phyloP scores from a whole-genome alignment of 495 filamentous ascomycete genomes.

The Baudoinia panamericana region DNA sequence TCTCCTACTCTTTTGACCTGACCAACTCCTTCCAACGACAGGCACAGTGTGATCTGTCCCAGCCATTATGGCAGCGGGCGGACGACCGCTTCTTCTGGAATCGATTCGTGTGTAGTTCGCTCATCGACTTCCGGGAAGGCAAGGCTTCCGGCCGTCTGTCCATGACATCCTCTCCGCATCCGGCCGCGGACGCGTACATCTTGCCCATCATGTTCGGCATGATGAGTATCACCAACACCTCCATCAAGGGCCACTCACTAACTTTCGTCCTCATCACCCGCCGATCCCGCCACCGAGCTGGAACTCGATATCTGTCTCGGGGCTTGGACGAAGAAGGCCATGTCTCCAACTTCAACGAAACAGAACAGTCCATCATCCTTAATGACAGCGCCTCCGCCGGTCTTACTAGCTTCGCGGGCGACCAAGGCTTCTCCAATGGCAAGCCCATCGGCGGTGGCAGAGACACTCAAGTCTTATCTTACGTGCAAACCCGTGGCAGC shows the following conservation, averaged over 20 bases:
- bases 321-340: constrained; percentile 88
- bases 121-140: constrained; percentile 68
- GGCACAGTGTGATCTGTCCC: constrained; percentile 49
- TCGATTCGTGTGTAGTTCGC: constrained; percentile 73
- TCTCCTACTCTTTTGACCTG: constrained; percentile 89
- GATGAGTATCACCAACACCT: constrained; percentile 70
- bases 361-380: constrained; percentile 77
- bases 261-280: constrained; percentile 81
- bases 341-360: constrained; percentile 96
- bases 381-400: constrained; percentile 60
- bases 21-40: constrained; percentile 94
- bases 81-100: constrained; percentile 99
- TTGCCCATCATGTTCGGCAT: constrained; percentile 90
- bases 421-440: constrained; percentile 58
- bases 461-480: constrained; percentile 79
- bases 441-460: constrained; percentile 46
- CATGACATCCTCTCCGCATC: constrained; percentile 55
- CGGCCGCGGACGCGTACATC: constrained; percentile 80
- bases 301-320: constrained; percentile 87
- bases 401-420: constrained; percentile 68
- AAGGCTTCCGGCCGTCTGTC: constrained; percentile 24
- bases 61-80: constrained; percentile 78
- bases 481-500: constrained; percentile 90
- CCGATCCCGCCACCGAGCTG: constrained; percentile 69
- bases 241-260: constrained; percentile 65